Percentiles rank a stretch among this genome's conserved stretches.
These are phyloP conservation scores for Salvia splendens DNA, from an alignment of 257 asterid genomes.

Conservation along the genomic window DNA sequence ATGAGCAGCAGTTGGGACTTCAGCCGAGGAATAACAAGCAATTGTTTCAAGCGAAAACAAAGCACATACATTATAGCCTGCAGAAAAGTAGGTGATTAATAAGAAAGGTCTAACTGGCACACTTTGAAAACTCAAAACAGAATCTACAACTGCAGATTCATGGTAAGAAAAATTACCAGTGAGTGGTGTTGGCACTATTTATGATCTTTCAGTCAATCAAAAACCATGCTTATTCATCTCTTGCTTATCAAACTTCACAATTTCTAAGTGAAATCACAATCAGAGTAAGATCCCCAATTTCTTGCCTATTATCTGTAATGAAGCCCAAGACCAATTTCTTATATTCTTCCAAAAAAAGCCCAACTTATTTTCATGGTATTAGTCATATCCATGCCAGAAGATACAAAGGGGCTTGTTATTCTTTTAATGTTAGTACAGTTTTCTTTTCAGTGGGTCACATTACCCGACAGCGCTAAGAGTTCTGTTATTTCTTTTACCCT, in stretches of 20 bases:
- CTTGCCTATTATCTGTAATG: too few relatives aligned
- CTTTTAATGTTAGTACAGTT: too few relatives aligned
- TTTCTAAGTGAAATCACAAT: neutral
- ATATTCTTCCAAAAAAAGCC: too few relatives aligned
- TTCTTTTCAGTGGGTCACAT: too few relatives aligned
- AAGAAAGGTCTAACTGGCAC: constrained; percentile 1
- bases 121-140: neutral
- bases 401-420: neutral
- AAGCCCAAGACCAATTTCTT: too few relatives aligned
- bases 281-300: neutral
- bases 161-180: neutral
- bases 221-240: neutral
- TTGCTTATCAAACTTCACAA: neutral
- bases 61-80: constrained; percentile 92
- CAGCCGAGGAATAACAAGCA: constrained; percentile 59
- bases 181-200: neutral
- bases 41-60: constrained; percentile 84
- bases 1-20: constrained; percentile 54
- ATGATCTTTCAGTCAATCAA: neutral
- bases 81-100: constrained; percentile 28
- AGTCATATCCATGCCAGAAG: too few relatives aligned
- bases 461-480: too few relatives aligned
- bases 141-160: neutral
- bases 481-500: too few relatives aligned
- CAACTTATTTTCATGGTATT: too few relatives aligned